Evolutionary conservation across 2,329 filamentous ascomycete genomes (phyloP).

Genomic region (Phoma sp.): DNA sequence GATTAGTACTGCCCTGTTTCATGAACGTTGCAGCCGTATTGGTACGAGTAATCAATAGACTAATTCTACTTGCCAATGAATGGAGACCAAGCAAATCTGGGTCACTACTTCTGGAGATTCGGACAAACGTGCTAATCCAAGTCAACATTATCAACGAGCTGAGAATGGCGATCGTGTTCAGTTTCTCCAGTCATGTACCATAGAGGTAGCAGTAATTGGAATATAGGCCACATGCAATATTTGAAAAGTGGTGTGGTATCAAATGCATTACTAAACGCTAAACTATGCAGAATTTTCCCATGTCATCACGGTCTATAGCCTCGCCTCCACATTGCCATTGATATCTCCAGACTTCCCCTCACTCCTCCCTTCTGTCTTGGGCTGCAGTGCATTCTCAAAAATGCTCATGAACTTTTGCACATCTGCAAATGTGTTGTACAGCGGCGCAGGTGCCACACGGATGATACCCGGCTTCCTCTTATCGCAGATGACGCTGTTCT

Average conservation of each 20-base stretch:
- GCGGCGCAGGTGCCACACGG: slow-evolving; percentile 79
- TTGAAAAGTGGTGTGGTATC: slow-evolving; percentile 13
- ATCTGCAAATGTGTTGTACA: slow-evolving; percentile 84
- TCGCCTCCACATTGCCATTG: slow-evolving; percentile 12
- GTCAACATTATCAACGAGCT: no score
- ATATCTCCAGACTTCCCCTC: not conserved
- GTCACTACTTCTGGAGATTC: no score
- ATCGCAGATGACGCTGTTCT: slow-evolving; percentile 77
- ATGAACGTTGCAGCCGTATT: no score
- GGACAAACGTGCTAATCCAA: no score
- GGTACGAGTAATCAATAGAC: no score
- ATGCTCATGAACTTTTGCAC: slow-evolving; percentile 58
- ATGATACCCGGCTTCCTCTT: slow-evolving; percentile 87
- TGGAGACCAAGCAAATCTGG: no score
- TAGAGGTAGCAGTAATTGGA: no score
- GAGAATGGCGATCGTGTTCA: no score
- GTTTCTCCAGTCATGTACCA: no score
- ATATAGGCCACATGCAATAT: no score
- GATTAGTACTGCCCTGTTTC: no score
- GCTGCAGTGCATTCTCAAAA: slow-evolving; percentile 54
- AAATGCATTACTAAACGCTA: slow-evolving; percentile 13
- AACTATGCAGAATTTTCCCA: not conserved
- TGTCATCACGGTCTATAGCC: not conserved
- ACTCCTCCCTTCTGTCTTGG: slow-evolving; percentile 9
- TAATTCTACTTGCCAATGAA: no score